Evolutionary conservation across 2,329 filamentous ascomycete genomes (phyloP), one percentile per base, ranked within the genome.

Genomic region (Claviceps quebecensis): DNA sequence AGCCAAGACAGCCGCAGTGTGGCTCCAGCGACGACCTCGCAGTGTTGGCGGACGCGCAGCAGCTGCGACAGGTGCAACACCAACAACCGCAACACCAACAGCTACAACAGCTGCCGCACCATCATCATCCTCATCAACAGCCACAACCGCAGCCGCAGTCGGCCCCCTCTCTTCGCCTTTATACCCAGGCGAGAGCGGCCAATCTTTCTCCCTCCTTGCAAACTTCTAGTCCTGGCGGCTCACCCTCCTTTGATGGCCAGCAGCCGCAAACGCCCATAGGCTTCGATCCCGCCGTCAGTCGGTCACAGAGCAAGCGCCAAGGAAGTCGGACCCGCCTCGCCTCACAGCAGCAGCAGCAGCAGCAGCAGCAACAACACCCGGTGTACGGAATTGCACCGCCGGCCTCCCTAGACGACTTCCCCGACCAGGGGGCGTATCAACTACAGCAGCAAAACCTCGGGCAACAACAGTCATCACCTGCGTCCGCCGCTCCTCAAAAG

Each of bases 291-390:
- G 59, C 58, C 36, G 52, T 75, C 37, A 70, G 69, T 52, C 73
- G 74, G 51, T 74, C 74, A 14, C 74, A 78, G 63, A 76, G 73
- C 55, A 72, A 76, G 39, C 22, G 73, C 55, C 72, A 76, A 55
- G 72, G 72, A 58, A 75, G 72, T 57, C 62, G 65, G 39, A 16
- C 50, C 65, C 56, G 63, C 52, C 56, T 63, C 61, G 14, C 7
- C 23, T 45, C 43, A 16, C 14, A 60, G 23, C 60, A 59, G 45
- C 63, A 59, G 52, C 59, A 59, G 46, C 61, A 8, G 5, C 62
- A 59, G 52, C 59, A 59, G 46, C 61, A 8, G 5, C 62, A 59
- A 44, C 58, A 60, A 47, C 65, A 47, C 61, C 23, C 17, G 22
- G 39, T 65, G 52, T 60, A 63, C 61, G 61, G 56, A 62, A 59